Conservation (phyloP, 2,329 filamentous ascomycete species). For the Metarhizium guizhouense region DNA sequence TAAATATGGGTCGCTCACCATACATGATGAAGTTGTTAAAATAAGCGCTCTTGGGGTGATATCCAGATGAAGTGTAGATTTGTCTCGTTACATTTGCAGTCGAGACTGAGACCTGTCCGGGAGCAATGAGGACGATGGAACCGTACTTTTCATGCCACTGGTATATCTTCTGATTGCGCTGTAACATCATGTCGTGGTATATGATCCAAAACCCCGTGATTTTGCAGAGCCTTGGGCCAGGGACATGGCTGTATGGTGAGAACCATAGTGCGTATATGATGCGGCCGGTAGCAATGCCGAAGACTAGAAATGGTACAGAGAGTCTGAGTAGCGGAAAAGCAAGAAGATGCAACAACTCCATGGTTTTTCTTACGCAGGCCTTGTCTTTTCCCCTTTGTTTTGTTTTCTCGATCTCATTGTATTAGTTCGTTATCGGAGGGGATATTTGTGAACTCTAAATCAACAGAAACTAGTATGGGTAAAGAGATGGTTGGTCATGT, state of each 20-base stretch:
- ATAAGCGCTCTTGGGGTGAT: not conserved
- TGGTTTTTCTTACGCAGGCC: too few species aligned
- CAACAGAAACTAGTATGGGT: too few species aligned
- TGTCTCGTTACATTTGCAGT: not conserved
- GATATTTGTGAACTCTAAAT: too few species aligned
- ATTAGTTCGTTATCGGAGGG: too few species aligned
- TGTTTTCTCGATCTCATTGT: too few species aligned
- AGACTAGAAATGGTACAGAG: not conserved
- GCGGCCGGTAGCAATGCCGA: not conserved
- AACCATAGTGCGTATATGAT: not conserved
- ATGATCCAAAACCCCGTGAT: not conserved
- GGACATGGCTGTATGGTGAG: not conserved
- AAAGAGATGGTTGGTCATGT: too few species aligned
- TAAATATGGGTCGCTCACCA: not conserved
- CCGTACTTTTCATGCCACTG: not conserved
- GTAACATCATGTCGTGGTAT: not conserved
- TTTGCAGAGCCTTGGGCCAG: not conserved
- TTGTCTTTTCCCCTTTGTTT: too few species aligned
- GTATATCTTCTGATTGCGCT: not conserved
- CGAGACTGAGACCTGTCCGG: not conserved
- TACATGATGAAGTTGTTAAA: not conserved
- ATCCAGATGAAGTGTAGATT: not conserved
- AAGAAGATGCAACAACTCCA: not conserved
- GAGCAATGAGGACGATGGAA: not conserved
- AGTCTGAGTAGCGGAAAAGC: not conserved